Evolutionary conservation across 371 early-diverging fungal species (phyloP).

Genomic region (Mortierella sp.): DNA sequence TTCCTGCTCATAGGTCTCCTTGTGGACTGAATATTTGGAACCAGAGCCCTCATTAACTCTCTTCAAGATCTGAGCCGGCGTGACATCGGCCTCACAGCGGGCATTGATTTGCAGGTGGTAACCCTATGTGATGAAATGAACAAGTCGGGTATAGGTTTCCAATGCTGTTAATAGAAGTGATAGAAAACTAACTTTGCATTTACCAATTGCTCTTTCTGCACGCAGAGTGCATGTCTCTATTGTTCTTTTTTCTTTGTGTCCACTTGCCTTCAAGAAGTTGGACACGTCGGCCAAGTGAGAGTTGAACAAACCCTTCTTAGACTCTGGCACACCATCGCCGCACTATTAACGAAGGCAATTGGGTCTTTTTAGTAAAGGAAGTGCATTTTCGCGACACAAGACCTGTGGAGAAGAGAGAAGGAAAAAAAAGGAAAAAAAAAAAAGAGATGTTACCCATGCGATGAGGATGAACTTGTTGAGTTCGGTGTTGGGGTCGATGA

Average conservation of each 20-base stretch:
- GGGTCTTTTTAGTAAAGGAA: too few species aligned
- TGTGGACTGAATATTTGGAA: slow-evolving; percentile 90
- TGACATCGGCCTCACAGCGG: slow-evolving; percentile 88
- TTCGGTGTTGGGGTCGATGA: slow-evolving; percentile 89
- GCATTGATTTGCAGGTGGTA: slow-evolving; percentile 74
- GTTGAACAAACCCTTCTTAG: slow-evolving; percentile 90
- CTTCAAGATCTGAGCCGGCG: slow-evolving; percentile 86
- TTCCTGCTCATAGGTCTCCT: slow-evolving; percentile 65
- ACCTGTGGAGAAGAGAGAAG: neutral
- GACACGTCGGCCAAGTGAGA: slow-evolving; percentile 87
- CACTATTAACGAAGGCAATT: slow-evolving; percentile 66
- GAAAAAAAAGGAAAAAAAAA: neutral
- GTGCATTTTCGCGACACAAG: too few species aligned
- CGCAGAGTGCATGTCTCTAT: neutral
- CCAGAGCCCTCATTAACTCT: slow-evolving; percentile 88
- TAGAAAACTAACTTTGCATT: neutral
- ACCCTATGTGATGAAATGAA: neutral
- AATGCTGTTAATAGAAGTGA: slow-evolving; percentile 5
- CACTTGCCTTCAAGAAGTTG: slow-evolving; percentile 77
- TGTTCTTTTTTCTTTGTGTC: slow-evolving; percentile 3
- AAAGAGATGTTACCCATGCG: slow-evolving; percentile 77
- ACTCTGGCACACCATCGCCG: slow-evolving; percentile 94
- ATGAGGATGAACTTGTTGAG: slow-evolving; percentile 93
- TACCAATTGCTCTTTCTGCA: neutral
- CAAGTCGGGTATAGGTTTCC: neutral